Percentiles rank a stretch among this genome's conserved stretches.
phyloP scores from a whole-genome alignment of 495 filamentous ascomycete species.

The Annulohypoxylon moriforme region DNA sequence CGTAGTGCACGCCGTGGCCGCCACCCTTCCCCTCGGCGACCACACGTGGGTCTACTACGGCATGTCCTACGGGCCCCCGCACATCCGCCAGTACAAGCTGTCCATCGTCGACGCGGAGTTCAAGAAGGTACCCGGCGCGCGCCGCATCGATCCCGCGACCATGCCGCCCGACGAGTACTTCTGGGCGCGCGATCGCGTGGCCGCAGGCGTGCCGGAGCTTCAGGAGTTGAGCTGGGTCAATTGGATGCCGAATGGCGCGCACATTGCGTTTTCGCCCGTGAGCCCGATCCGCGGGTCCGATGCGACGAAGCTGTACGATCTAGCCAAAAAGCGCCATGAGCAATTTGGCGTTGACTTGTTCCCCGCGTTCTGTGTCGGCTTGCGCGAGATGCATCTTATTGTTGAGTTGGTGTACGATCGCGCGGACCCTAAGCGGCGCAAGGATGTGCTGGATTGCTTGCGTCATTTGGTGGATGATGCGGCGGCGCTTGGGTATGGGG shows the following conservation, averaged over 20 bases:
- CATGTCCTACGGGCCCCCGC: constrained; percentile 54
- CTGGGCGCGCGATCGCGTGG: constrained; percentile 52
- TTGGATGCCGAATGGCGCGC: constrained; percentile 64
- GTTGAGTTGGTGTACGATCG: constrained; percentile 67
- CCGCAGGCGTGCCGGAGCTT: constrained; percentile 59
- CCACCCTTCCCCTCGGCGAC: constrained; percentile 55
- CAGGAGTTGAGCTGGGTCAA: constrained; percentile 65
- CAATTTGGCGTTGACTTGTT: constrained; percentile 62
- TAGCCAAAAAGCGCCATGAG: constrained; percentile 47
- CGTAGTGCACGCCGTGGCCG: constrained; percentile 51
- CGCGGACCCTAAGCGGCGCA: constrained; percentile 50
- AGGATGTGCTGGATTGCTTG: constrained; percentile 54
- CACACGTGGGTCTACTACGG: constrained; percentile 65
- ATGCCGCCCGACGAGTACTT: constrained; percentile 50
- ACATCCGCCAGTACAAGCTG: constrained; percentile 49
- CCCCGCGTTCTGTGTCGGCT: constrained; percentile 59
- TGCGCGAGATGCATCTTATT: constrained; percentile 69
- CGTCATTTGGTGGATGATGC: constrained; percentile 61
- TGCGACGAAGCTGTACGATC: constrained; percentile 46
- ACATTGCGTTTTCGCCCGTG: constrained; percentile 66
- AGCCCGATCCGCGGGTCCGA: constrained; percentile 58
- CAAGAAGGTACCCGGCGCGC: constrained; percentile 54
- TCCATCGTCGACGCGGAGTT: constrained; percentile 51
- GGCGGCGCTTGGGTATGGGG: constrained; percentile 64
- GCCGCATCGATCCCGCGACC: constrained; percentile 50